These are phyloP conservation scores for Penicillium sp. DNA, from an alignment of 2,329 filamentous ascomycete species.

Conservation along the genomic window DNA sequence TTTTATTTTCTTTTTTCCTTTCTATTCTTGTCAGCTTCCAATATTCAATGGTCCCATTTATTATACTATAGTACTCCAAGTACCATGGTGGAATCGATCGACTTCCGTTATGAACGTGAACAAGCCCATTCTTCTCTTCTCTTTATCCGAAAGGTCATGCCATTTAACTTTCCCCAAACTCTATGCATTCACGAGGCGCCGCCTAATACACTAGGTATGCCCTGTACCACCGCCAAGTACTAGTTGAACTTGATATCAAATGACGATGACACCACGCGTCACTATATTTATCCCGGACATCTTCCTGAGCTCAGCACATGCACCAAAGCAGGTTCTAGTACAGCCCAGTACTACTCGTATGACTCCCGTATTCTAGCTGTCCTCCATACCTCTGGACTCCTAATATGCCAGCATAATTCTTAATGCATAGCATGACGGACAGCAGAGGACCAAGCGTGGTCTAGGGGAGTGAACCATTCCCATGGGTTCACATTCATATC, in stretches of 20 bases:
- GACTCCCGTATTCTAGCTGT: too few species aligned
- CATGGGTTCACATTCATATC: background rate
- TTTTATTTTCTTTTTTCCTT: background rate
- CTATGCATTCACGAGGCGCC: background rate
- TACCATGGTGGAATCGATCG: too few species aligned
- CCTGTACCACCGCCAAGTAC: too few species aligned
- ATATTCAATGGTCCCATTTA: background rate
- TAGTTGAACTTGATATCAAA: background rate
- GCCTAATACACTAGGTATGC: background rate
- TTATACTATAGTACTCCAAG: background rate
- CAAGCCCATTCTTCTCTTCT: background rate
- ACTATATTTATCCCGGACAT: background rate
- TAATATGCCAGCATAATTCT: background rate
- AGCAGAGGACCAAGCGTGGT: background rate
- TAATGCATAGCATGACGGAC: background rate
- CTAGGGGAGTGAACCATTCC: background rate
- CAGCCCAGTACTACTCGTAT: too few species aligned
- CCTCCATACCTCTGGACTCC: too few species aligned
- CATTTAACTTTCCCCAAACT: conserved; percentile 1
- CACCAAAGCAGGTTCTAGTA: too few species aligned
- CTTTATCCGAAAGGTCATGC: background rate
- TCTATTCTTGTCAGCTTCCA: background rate
- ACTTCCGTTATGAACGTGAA: background rate
- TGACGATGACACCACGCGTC: background rate
- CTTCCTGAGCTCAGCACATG: background rate